Base-by-base conservation (phyloP, 495 filamentous ascomycete genomes). In the Xylaria castorea region DNA sequence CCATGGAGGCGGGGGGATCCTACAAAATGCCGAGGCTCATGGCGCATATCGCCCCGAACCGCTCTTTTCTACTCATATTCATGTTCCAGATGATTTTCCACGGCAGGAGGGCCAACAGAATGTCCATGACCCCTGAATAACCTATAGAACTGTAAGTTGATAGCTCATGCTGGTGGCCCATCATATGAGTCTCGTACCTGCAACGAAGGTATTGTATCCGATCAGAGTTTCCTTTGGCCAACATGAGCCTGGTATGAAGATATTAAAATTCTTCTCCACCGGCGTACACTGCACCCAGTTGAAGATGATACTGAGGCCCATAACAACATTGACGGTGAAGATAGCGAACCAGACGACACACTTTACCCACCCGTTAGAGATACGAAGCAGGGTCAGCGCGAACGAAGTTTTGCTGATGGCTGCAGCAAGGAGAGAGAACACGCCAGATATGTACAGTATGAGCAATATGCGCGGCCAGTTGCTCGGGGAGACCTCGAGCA, bases 11-110 rank as follows among this genome's bases (percentile, higher is more conserved):
- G 30, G 53, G 6, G 42, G 18, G 3, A 25, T 38, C 48, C 5
- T 68, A 68, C 66, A 83, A 81, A 1, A 82, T 58, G 11, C 81
- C 81, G 75, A 82, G 81, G 72, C 75, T 78, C 81, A 83, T 83
- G 0, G 81, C 81, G 0, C 81, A 75, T 32, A 81, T 61, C 2
- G 80, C 81, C 5, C 81, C 80, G 38, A 79, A 71, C 44, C 82
- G 80, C 30, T 83, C 81, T 34, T 75, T 78, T 20, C 68, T 73
- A 69, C 80, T 82, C 76, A 82, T 81, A 11, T 76, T 77, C 32
- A 83, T 65, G 0, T 64, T 74, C 80, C 81, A 81, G 34, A 83
- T 82, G 9, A 82, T 77, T 46, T 76, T 79, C 81, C 81, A 82
- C 1, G 81, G 81, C 0, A 82, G 50, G 0, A 82, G 20, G 1